phyloP scores from a whole-genome alignment of 495 filamentous ascomycete species.

The Aspergillus kassunensis region DNA sequence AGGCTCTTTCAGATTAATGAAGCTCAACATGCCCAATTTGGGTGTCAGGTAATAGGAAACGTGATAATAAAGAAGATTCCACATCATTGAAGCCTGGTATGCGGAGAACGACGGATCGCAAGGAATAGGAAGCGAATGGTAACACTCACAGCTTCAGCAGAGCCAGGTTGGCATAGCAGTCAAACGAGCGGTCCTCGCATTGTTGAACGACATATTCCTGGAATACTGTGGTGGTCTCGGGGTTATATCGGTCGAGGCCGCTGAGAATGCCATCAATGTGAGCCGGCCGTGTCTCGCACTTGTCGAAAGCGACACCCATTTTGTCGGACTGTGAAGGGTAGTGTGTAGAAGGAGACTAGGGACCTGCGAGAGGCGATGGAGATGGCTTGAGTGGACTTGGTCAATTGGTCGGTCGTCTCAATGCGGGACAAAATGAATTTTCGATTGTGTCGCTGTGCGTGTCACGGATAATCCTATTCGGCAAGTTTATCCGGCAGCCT shows the following conservation, averaged over 20 bases:
- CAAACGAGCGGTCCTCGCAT: slow-evolving; percentile 90
- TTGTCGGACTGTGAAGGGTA: slow-evolving; percentile 17
- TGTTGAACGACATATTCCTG: slow-evolving; percentile 93
- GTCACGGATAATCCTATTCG: slow-evolving; percentile 16
- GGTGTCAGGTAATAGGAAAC: slow-evolving; percentile 99
- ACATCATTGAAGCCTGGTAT: slow-evolving; percentile 53
- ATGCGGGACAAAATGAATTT: slow-evolving; percentile 28
- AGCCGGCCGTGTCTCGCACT: slow-evolving; percentile 67
- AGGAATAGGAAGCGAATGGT: not conserved
- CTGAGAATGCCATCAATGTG: slow-evolving; percentile 86
- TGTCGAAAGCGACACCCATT: slow-evolving; percentile 52
- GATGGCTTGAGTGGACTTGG: slow-evolving; percentile 14
- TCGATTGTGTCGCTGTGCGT: slow-evolving; percentile 38
- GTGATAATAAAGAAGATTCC: slow-evolving; percentile 56
- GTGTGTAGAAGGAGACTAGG: not conserved
- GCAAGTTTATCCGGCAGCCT: slow-evolving; percentile 29
- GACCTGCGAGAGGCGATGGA: not conserved
- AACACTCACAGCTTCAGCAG: slow-evolving; percentile 91
- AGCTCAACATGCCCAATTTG: slow-evolving; percentile 34
- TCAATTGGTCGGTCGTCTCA: slow-evolving; percentile 19
- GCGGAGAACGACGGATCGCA: too few species aligned
- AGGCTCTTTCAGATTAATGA: slow-evolving; percentile 30
- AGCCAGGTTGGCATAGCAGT: slow-evolving; percentile 94
- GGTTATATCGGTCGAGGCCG: slow-evolving; percentile 97
- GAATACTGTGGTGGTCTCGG: slow-evolving; percentile 88